Base-by-base conservation (phyloP, 2,329 filamentous ascomycete genomes). In the Pestalotiopsis sp. region DNA sequence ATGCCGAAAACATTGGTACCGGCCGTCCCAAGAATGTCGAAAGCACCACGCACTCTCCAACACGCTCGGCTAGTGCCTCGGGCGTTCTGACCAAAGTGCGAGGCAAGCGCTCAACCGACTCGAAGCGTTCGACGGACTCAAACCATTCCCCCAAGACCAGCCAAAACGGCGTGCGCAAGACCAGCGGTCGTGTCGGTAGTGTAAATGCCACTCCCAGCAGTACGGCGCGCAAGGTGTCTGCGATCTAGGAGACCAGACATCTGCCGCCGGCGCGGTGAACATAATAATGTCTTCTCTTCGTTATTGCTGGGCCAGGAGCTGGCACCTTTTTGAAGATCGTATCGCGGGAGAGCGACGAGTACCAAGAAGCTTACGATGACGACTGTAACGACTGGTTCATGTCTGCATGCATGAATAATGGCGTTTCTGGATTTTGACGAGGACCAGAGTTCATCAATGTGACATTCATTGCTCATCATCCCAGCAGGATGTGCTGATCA, bases 1-100 rank as follows among this genome's bases (percentile, higher is more conserved):
- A 94, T 73, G 87, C 88, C 12, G 92, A 94, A 77, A 94, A 94
- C 74, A 86, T 91, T 78, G 90, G 90, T 40, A 80, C 83, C 27
- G 80, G 84, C 40, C 88, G 90, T 70, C 85, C 86, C 57, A 91
- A 92, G 74, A 81, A 82, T 6, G 79, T 82, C 41, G 87, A 90
- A 73, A 88, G 88, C 49, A 80, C 82, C 41, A 82, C 80, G 62
- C 83, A 82, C 57, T 77, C 71, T 78, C 81, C 77, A 79, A 74
- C 83, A 83, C 78, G 78, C 85, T 82, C 80, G 82, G 82, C 69
- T 14, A 89, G 86, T 71, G 85, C 86, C 38, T 86, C 87, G 4
- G 84, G 85, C 62, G 83, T 88, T 13, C 79, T 92, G 73, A 85
- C 86, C 78, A 93, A 93, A 81, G 87, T 92, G 70, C 89, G 91